Conservation (phyloP, 805 yeast species). For the Lipomyces sp. region DNA sequence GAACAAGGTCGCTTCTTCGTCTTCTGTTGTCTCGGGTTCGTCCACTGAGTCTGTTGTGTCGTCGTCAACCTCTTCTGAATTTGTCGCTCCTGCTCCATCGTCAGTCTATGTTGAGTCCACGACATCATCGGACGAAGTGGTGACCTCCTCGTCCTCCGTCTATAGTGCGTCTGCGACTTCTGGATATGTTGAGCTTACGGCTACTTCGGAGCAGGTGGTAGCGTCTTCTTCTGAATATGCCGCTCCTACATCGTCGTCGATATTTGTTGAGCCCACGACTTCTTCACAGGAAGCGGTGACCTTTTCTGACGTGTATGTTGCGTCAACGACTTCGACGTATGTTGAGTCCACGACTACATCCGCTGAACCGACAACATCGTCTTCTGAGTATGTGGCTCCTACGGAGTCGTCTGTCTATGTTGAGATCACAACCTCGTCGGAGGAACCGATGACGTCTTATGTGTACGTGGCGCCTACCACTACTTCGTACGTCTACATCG, state of each 20-base stretch:
- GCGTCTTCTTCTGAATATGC: background rate
- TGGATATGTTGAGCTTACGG: conserved; percentile 1
- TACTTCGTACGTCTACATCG: background rate
- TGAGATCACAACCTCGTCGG: background rate
- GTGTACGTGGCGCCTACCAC: background rate
- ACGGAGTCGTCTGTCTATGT: background rate
- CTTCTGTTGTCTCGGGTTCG: background rate
- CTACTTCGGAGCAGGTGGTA: background rate
- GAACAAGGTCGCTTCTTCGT: too few species aligned
- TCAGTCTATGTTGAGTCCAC: background rate
- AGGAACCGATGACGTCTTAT: background rate
- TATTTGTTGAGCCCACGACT: background rate
- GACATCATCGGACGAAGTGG: background rate
- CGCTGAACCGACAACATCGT: background rate
- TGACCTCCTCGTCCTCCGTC: too few species aligned
- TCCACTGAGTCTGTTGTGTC: background rate
- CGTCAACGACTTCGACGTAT: background rate
- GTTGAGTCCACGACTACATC: conserved; percentile 1
- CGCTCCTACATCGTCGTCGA: background rate
- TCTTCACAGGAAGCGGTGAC: background rate
- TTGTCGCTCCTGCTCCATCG: background rate
- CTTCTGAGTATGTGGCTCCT: background rate
- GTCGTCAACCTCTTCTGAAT: background rate
- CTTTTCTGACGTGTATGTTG: background rate
- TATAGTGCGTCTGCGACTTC: background rate